These are phyloP conservation scores for Vanderwaltozyma polyspora DNA, from an alignment of 805 yeast genomes.

Conservation along the genomic window DNA sequence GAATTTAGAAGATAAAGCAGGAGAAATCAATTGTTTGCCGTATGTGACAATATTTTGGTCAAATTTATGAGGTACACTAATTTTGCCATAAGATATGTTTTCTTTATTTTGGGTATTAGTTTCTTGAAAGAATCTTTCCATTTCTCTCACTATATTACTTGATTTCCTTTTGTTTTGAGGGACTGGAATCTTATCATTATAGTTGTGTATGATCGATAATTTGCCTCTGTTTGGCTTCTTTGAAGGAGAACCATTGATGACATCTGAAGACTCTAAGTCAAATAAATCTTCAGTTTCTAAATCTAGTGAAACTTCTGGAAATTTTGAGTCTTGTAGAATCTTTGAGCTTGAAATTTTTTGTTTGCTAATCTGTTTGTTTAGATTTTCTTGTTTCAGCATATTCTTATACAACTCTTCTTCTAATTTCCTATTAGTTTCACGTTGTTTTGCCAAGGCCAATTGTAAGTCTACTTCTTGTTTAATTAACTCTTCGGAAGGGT, in stretches of 20 bases:
- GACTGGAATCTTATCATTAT: background rate
- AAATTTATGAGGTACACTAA: constrained; percentile 1
- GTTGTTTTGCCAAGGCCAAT: constrained; percentile 24
- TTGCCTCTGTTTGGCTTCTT: constrained; percentile 1
- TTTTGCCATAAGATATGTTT: background rate
- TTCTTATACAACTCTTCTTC: constrained; percentile 21
- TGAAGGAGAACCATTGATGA: constrained; percentile 2
- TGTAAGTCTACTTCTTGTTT: constrained; percentile 24
- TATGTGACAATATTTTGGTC: constrained; percentile 2
- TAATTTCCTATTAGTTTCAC: constrained; percentile 20
- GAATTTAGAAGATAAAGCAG: constrained; percentile 2
- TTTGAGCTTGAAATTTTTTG: too few species aligned
- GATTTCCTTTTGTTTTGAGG: constrained; percentile 2
- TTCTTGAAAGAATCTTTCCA: constrained; percentile 3
- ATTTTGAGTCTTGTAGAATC: too few species aligned
- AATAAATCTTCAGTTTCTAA: background rate
- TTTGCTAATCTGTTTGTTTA: constrained; percentile 7
- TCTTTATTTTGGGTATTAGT: background rate
- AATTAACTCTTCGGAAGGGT: too few species aligned
- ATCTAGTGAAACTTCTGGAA: too few species aligned
- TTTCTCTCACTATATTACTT: constrained; percentile 1
- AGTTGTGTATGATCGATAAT: background rate
- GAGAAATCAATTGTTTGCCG: constrained; percentile 3
- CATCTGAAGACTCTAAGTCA: too few species aligned
- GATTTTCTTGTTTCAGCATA: constrained; percentile 20